Percentiles rank a stretch among this genome's conserved stretches.
These are phyloP conservation scores for Botrytis medusae DNA, from an alignment of 2,329 filamentous ascomycete species.

Conservation along the genomic window DNA sequence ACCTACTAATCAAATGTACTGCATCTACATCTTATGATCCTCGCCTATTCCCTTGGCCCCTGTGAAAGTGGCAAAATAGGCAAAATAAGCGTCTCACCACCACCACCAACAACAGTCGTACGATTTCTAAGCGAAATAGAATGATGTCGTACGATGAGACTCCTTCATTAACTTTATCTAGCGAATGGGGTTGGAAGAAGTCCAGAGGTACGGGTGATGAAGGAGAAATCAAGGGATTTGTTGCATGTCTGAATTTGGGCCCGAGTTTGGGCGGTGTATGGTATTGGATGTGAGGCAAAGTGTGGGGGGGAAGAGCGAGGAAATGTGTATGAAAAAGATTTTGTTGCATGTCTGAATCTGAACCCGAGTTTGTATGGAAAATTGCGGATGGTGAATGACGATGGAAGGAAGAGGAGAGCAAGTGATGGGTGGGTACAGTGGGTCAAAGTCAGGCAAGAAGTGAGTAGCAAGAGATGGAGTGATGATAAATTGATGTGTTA, in stretches of 20 bases:
- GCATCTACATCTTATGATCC: too few species aligned
- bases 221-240: neutral
- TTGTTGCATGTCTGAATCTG: neutral
- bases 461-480: neutral
- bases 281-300: neutral
- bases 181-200: neutral
- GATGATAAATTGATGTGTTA: neutral
- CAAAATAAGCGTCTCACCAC: constrained; percentile 8
- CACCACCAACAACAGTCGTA: neutral
- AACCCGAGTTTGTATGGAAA: neutral
- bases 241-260: constrained; percentile 8
- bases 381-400: neutral
- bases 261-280: neutral
- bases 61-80: neutral
- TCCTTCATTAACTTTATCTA: neutral
- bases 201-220: neutral
- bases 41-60: neutral
- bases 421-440: neutral
- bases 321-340: neutral
- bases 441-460: neutral
- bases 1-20: neutral
- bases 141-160: constrained; percentile 2
- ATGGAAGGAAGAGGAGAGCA: neutral
- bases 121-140: neutral
- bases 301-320: neutral